Conservation (phyloP, 352 stramenopile genomes). For the Pythium biforme region DNA sequence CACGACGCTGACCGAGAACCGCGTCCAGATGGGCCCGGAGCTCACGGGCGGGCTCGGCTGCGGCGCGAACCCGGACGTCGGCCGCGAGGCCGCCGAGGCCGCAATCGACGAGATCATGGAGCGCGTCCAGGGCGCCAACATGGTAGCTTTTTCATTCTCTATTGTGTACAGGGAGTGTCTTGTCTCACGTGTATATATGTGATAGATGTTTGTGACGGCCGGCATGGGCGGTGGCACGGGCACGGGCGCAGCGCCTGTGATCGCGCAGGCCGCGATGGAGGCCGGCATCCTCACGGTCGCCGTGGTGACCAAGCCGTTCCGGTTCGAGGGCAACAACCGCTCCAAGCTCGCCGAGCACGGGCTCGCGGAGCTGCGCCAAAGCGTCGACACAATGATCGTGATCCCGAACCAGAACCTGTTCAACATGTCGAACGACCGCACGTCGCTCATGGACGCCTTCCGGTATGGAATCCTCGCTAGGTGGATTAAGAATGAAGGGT, state of each 20-base stretch:
- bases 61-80: conserved; percentile 80
- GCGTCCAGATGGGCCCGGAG: conserved; percentile 87
- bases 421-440: conserved; percentile 86
- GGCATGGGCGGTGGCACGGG: conserved; percentile 84
- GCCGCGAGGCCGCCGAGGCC: conserved; percentile 63
- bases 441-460: conserved; percentile 87
- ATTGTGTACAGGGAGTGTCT: too few species aligned
- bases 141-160: conserved; percentile 42
- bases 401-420: conserved; percentile 90
- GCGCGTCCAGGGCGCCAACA: conserved; percentile 78
- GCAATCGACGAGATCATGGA: conserved; percentile 87
- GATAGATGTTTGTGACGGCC: conserved; percentile 88
- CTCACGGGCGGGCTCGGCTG: conserved; percentile 82
- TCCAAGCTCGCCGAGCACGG: conserved; percentile 77
- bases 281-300: conserved; percentile 83
- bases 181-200: conserved; percentile 69
- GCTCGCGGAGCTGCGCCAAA: conserved; percentile 76
- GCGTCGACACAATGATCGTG: conserved; percentile 86
- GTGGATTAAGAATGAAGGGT: too few species aligned
- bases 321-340: conserved; percentile 83
- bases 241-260: conserved; percentile 80
- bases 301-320: conserved; percentile 88
- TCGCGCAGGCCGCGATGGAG: conserved; percentile 79
- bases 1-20: conserved; percentile 89
- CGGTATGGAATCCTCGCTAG: conserved; percentile 34